Evolutionary conservation across 2,329 filamentous ascomycete species (phyloP), one percentile per base, ranked within the genome.

Genomic region (Aspergillus udagawae): DNA sequence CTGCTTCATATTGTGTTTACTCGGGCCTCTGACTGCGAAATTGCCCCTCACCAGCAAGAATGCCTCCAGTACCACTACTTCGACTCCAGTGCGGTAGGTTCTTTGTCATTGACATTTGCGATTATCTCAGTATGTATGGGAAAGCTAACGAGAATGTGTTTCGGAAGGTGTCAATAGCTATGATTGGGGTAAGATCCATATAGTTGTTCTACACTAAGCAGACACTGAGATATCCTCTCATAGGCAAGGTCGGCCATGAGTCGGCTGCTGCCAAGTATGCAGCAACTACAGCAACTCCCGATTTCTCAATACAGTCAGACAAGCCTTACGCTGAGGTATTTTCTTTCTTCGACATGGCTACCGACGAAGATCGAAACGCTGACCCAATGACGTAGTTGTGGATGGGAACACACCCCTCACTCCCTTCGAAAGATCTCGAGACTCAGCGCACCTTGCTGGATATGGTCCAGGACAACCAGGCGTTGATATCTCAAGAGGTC

Each of bases 351-450:
- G 32, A 7, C 1, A 20, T 9, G 25, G 10, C 21, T 14, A 23
- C 3, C 20, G n/a, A 14, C 9, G 12, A 47, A 5, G 14, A 35
- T 28, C 6, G 14, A 42, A 53, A 25, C n/a, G 27, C 57, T 65
- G 44, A 63, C 57, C 59, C 35, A 51, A 32, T 45, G 47, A 51
- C 38, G 38, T 67, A 97, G 92, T 81, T 99, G 69, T 99, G 94
- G 94, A 99, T 99, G 94, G 94, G 94, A 70, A 97, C 93, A 1
- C 94, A 99, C 70, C 92, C 93, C 48, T 96, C 91, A 49, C 92
- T 97, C 68, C 94, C 94, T 20, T 97, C 94, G 57, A 95, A 89
- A 74, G 92, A 97, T 70, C 74, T 96, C 64, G 79, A 83, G 51
- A 96, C 94, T 28, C 88, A 92, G 73, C 89, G 91, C 54, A 89